Base-by-base conservation (phyloP, 177 flowering plant genomes). In the Viscum album region DNA sequence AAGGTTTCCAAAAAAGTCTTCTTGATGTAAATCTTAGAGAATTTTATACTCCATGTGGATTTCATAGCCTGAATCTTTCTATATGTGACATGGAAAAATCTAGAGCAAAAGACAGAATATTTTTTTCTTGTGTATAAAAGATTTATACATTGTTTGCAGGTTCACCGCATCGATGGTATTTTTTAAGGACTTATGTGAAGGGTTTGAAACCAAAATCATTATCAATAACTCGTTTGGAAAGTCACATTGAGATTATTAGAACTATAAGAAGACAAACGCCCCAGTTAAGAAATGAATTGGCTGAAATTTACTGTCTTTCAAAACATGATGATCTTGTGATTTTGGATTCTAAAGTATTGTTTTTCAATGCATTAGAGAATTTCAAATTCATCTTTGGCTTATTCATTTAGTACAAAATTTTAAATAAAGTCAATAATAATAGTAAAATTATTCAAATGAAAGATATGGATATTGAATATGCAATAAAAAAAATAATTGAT, bases 21-120 rank as follows among this genome's bases (percentile, higher is more conserved):
- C n/a, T n/a, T n/a, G n/a, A n/a, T n/a, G n/a, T n/a, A 70, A 78
- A 78, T 59, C 72, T 74, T 65, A 81, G 45, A 73, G 75, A 76
- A 64, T 76, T 74, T 35, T 71, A 78, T 47, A 68, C 74, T 4
- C 75, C 77, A 63, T 78, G 79, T 74, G 78, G 72, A 73, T 80
- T 73, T 74, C 77, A 73, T 74, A 79, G 54, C 43, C 74, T 74
- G 23, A 80, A 75, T 37, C 59, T 75, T n/a, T n/a, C n/a, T n/a
- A n/a, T n/a, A n/a, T n/a, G n/a, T n/a, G n/a, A n/a, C n/a, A n/a
- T n/a, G n/a, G 16, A 56, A 2, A 73, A 73, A n/a, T 35, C 50
- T 68, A 68, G 67, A 68, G 10, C 24, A 36, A 69, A 67, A 72
- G 72, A 47, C 23, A 68, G 32, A 36, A 36, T 19, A 5, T 74